Evolutionary conservation across 1,284 basidiomycete species (phyloP).

Genomic region (Phaffia rhodozyma): DNA sequence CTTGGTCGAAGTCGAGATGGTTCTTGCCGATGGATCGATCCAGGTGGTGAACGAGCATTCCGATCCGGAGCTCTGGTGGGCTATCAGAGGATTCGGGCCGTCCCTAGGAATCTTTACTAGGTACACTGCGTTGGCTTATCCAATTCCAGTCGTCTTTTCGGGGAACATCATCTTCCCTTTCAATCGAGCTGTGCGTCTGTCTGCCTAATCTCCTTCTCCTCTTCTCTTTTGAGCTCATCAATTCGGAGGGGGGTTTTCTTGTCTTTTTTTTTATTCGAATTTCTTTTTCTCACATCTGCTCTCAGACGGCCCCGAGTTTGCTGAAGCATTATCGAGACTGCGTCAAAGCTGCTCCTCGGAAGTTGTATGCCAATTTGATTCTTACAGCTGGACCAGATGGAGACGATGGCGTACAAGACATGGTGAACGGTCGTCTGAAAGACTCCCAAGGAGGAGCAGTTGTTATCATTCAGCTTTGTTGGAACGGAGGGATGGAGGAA

Average conservation of each 20-base stretch:
- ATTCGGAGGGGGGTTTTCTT: background rate
- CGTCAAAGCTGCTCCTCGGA: slow-evolving; percentile 69
- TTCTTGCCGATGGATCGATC: slow-evolving; percentile 56
- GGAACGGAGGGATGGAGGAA: slow-evolving; percentile 53
- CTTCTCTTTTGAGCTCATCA: background rate
- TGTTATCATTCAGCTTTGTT: slow-evolving; percentile 81
- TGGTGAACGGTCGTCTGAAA: slow-evolving; percentile 58
- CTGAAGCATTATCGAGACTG: slow-evolving; percentile 87
- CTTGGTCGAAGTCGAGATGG: slow-evolving; percentile 64
- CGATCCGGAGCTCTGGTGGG: slow-evolving; percentile 60
- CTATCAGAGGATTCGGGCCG: slow-evolving; percentile 69
- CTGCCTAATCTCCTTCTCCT: too few relatives aligned
- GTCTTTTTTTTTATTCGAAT: background rate
- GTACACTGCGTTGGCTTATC: slow-evolving; percentile 73
- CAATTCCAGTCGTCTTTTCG: slow-evolving; percentile 74
- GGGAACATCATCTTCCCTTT: slow-evolving; percentile 84
- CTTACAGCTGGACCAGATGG: slow-evolving; percentile 73
- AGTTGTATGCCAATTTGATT: slow-evolving; percentile 77
- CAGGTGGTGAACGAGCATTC: slow-evolving; percentile 8
- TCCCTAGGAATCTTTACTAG: slow-evolving; percentile 74
- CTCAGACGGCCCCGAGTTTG: slow-evolving; percentile 60
- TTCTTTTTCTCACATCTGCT: too few relatives aligned
- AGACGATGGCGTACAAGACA: slow-evolving; percentile 76
- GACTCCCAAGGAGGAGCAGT: slow-evolving; percentile 63
- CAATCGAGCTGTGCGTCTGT: slow-evolving; percentile 42